Evolutionary conservation across 2,329 filamentous ascomycete species (phyloP), one percentile per base, ranked within the genome.

Genomic region (Exophiala spinifera): DNA sequence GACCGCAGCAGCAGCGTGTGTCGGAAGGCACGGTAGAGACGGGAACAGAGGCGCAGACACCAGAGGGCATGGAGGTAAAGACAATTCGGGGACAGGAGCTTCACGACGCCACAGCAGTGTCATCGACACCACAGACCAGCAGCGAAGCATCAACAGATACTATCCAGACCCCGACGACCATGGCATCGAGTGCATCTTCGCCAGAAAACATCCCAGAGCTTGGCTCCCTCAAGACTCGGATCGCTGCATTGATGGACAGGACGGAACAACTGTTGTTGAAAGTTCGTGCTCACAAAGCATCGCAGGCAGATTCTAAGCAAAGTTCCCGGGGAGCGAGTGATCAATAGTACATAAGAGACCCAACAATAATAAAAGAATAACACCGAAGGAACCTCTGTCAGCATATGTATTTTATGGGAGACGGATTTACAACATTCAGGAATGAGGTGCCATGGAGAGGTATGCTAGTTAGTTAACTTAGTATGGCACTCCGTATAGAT

Each of bases 201-300:
- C 36, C 10, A 23, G 20, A 14, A 28, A 14, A 49, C 2, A 45
- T 25, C 15, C 25, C 56, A 20, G 53, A 55, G 17, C 43, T 56
- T 15, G 19, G 33, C 28, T 33, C 36, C 15, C 20, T 59, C 15
- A 56, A 53, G 34, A 14, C 46, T 11, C 46, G 50, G 17, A 34
- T 59, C 7, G n/a, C 28, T 8, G 46, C 42, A 8, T 51, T 59
- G 42, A 50, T 19, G 23, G 36, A 36, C 6, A 40, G 56, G 31
- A 51, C 56, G 14, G 56, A 59, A 19, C 53, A 47, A 8, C 50
- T 56, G 7, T 14, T 56, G 10, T 33, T 21, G 10, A 47, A 49
- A 44, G 50, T 59, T n/a, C 49, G 49, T 6, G 53, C 46, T 11
- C 53, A 49, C 5, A 53, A 42, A 10, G 4, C 20, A 25, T 21